Conservation (phyloP, 2,329 filamentous ascomycete species). For the Paraconiothyrium brasiliense region DNA sequence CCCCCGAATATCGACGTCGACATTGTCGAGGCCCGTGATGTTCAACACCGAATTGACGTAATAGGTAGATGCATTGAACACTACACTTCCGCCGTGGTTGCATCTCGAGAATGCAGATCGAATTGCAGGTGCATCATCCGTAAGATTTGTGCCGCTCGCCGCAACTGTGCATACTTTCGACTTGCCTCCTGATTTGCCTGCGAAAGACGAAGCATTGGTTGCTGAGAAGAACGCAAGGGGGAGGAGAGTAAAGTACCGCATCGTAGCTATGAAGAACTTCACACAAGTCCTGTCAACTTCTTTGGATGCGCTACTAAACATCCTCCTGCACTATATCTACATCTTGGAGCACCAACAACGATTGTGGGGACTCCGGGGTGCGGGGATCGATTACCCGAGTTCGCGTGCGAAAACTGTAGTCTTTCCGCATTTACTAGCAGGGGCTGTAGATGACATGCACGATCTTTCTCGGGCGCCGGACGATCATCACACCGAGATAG, state of each 20-base stretch:
- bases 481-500: not conserved
- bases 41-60: constrained; percentile 35
- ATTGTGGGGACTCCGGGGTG: constrained; percentile 1
- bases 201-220: not conserved
- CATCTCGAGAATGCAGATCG: constrained; percentile 35
- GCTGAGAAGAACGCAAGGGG: not conserved
- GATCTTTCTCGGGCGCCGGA: not conserved
- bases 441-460: not conserved
- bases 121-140: constrained; percentile 41
- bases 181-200: not conserved
- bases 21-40: constrained; percentile 33
- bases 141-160: constrained; percentile 29
- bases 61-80: constrained; percentile 36
- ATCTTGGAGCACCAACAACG: no score
- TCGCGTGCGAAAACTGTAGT: not conserved
- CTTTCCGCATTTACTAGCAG: not conserved
- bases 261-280: not conserved
- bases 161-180: constrained; percentile 27
- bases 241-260: not conserved
- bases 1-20: constrained; percentile 38
- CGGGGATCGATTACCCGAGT: constrained; percentile 1
- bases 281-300: not conserved
- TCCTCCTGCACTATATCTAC: not conserved
- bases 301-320: not conserved
- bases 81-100: constrained; percentile 29